These are phyloP conservation scores for Cytospora schulzeri DNA, from an alignment of 2,329 filamentous ascomycete species.

Conservation along the genomic window DNA sequence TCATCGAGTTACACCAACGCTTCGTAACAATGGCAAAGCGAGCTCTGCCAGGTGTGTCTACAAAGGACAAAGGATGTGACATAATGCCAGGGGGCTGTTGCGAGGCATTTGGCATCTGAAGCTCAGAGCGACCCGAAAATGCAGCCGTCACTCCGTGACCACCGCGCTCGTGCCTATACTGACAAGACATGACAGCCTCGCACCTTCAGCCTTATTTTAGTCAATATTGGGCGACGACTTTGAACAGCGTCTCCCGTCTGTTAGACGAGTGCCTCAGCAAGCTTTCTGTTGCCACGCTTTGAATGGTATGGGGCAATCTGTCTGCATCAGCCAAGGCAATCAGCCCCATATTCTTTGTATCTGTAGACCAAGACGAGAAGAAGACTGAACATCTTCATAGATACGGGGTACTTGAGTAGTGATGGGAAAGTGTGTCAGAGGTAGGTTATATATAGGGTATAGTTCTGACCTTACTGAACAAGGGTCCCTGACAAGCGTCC, in stretches of 20 bases:
- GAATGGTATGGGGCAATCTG: neutral
- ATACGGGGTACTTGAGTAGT: neutral
- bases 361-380: neutral
- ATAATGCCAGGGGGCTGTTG: neutral
- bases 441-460: neutral
- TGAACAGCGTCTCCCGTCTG: neutral
- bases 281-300: neutral
- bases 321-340: neutral
- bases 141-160: slow-evolving; percentile 9
- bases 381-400: neutral
- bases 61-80: neutral
- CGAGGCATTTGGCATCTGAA: slow-evolving; percentile 4
- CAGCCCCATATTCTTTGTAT: neutral
- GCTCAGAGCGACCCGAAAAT: neutral
- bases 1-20: slow-evolving; percentile 1
- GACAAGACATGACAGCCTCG: neutral
- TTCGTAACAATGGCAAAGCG: neutral
- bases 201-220: neutral
- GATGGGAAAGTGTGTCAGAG: neutral
- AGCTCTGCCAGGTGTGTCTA: neutral
- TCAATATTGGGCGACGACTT: neutral
- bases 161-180: slow-evolving; percentile 14
- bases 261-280: neutral
- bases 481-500: neutral
- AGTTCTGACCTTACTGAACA: neutral